Percentiles rank a stretch among this genome's conserved stretches.
Conservation (phyloP, 164 flowering plant species). For the Houttuynia cordata region DNA sequence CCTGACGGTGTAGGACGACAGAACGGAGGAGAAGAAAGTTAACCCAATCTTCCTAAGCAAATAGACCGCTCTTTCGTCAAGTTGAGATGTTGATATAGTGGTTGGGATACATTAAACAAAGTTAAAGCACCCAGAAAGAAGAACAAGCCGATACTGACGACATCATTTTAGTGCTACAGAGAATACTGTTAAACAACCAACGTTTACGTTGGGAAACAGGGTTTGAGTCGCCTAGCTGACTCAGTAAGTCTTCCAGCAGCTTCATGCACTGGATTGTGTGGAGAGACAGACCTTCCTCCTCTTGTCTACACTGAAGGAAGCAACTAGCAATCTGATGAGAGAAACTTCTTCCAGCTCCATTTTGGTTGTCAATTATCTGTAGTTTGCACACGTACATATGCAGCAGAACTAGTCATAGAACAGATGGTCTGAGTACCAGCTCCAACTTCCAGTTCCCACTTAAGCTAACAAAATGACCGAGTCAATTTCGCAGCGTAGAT, state of each 20-base stretch:
- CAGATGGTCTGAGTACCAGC: neutral
- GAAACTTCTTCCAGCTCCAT: too few relatives aligned
- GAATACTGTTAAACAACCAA: neutral
- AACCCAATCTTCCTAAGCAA: neutral
- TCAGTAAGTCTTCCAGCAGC: too few relatives aligned
- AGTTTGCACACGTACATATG: too few relatives aligned
- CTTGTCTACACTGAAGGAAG: too few relatives aligned
- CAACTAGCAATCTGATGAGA: too few relatives aligned
- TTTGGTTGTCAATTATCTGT: too few relatives aligned
- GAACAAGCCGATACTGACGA: constrained; percentile 19
- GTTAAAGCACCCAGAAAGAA: constrained; percentile 2
- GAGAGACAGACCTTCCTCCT: too few relatives aligned
- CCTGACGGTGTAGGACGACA: neutral
- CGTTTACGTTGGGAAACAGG: too few relatives aligned
- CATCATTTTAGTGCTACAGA: constrained; percentile 6
- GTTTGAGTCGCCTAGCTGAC: too few relatives aligned
- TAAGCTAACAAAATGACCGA: neutral
- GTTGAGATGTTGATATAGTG: constrained; percentile 11
- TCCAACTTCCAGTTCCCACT: neutral
- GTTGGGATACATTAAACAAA: constrained; percentile 6
- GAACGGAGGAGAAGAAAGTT: constrained; percentile 8
- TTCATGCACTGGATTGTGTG: too few relatives aligned
- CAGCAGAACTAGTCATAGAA: too few relatives aligned
- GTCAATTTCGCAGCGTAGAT: neutral
- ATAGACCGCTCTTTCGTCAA: constrained; percentile 2